phyloP scores from a whole-genome alignment of 345 rosid species.

The Lumnitzera littorea region DNA sequence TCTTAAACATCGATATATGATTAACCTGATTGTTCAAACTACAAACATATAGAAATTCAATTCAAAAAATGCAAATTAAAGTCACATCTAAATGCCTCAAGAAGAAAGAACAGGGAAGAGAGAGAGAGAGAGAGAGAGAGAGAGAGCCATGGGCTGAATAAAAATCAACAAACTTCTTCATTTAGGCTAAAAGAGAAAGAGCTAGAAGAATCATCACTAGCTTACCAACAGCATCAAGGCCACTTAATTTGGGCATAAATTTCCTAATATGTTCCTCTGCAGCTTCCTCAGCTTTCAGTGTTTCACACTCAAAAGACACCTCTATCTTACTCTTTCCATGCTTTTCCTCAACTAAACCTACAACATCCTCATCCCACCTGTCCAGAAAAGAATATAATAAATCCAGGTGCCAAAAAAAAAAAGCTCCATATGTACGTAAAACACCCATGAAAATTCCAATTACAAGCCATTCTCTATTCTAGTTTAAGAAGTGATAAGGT shows the following conservation, averaged over 20 bases:
- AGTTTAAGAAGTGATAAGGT: no score
- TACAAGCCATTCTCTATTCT: background rate
- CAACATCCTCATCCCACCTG: constrained; percentile 83
- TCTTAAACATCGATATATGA: no score
- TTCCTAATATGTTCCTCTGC: constrained; percentile 81
- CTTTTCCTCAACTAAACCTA: constrained; percentile 55
- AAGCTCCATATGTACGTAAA: background rate
- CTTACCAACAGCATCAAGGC: constrained; percentile 82
- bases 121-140: no score
- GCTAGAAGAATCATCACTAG: background rate
- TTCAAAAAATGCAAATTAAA: no score
- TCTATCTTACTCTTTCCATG: constrained; percentile 55
- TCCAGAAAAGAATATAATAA: constrained; percentile 8
- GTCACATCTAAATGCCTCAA: no score
- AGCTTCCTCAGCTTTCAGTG: constrained; percentile 80
- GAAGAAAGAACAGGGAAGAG: no score
- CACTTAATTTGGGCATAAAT: constrained; percentile 85
- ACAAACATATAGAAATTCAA: no score
- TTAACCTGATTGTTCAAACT: no score
- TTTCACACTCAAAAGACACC: constrained; percentile 78
- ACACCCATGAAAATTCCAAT: background rate
- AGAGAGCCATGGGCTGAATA: background rate
- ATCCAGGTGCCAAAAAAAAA: background rate
- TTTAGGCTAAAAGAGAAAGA: background rate
- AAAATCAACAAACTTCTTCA: background rate